Evolutionary conservation across 192 early-diverging fungal genomes (phyloP).

Genomic region (Haplosporangium gracile): DNA sequence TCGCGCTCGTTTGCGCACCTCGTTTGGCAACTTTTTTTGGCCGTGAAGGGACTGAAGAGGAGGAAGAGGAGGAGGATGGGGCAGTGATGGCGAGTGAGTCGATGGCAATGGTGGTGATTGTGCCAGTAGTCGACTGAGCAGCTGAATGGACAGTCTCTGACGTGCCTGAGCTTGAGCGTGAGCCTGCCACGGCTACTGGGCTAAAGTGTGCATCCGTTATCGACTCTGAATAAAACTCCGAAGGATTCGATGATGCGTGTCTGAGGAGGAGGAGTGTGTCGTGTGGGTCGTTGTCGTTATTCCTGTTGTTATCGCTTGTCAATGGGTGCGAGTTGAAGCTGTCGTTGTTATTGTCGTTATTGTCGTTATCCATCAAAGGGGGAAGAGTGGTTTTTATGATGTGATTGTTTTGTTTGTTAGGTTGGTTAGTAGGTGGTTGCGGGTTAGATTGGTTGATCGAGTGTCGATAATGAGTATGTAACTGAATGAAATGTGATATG

Average conservation of each 20-base stretch:
- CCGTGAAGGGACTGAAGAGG: not conserved
- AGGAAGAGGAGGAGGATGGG: not conserved
- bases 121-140: not conserved
- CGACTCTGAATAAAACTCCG: not conserved
- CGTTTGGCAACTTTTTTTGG: not conserved
- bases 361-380: not conserved
- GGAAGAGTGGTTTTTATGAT: not conserved
- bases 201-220: slow-evolving; percentile 6
- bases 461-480: not conserved
- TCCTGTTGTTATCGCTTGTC: not conserved
- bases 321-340: not conserved
- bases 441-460: not conserved
- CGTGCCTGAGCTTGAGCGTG: not conserved
- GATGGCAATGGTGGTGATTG: not conserved
- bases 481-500: not conserved
- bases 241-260: not conserved
- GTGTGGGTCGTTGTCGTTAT: not conserved
- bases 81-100: not conserved
- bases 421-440: not conserved
- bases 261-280: not conserved
- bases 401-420: not conserved
- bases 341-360: not conserved
- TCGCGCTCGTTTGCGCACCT: not conserved
- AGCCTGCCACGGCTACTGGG: not conserved
- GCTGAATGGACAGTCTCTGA: not conserved